Percentiles rank a stretch among this genome's conserved stretches.
Evolutionary conservation across 805 yeast species (phyloP).

Genomic region (Lipomyces anomalus): DNA sequence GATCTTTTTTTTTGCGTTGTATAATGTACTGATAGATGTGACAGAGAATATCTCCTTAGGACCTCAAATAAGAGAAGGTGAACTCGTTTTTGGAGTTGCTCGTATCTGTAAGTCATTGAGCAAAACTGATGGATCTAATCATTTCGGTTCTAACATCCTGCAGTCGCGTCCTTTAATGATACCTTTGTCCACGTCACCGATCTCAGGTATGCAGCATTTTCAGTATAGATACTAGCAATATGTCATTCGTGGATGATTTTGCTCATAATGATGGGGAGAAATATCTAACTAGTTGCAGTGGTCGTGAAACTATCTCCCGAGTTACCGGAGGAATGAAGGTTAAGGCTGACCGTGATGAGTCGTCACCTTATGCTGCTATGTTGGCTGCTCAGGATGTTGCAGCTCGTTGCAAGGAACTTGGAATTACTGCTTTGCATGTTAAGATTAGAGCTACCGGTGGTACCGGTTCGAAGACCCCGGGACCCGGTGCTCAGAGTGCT

Average conservation of each 20-base stretch:
- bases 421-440: conserved; percentile 98
- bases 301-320: conserved; percentile 99
- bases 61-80: conserved; percentile 91
- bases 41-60: conserved; percentile 52
- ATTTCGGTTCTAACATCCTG: not conserved
- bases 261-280: too few species aligned
- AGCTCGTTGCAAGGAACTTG: conserved; percentile 97
- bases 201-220: conserved; percentile 38
- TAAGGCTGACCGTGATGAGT: conserved; percentile 99
- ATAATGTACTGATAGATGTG: too few species aligned
- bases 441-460: conserved; percentile 99
- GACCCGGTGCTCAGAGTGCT: conserved; percentile 94
- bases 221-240: not conserved
- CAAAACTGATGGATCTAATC: not conserved
- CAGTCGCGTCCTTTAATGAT: conserved; percentile 95
- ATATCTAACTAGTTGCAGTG: conserved; percentile 58
- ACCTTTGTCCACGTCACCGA: conserved; percentile 99
- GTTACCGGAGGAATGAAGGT: conserved; percentile 99
- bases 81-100: conserved; percentile 99
- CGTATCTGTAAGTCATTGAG: conserved; percentile 58
- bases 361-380: conserved; percentile 99
- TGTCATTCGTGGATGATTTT: not conserved
- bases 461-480: conserved; percentile 98
- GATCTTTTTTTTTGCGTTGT: too few species aligned
- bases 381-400: conserved; percentile 99